phyloP scores from a whole-genome alignment of 2,329 filamentous ascomycete species.

The Alternaria ventricosa region DNA sequence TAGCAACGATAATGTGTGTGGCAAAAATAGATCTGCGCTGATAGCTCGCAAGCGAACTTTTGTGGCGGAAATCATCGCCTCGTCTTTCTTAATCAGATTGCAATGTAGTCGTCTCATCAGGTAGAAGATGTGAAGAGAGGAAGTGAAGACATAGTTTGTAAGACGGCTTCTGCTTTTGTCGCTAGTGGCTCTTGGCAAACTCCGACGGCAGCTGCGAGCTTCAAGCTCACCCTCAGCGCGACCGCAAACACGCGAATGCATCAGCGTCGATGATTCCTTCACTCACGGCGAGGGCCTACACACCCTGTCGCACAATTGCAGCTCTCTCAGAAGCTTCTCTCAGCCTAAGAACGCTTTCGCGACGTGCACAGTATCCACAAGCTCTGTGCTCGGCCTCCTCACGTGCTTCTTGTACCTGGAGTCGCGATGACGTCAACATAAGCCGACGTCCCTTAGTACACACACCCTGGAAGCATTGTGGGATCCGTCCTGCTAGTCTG shows the following conservation, averaged over 20 bases:
- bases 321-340: constrained; percentile 14
- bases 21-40: neutral
- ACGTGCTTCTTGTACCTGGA: constrained; percentile 41
- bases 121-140: neutral
- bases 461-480: constrained; percentile 1
- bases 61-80: neutral
- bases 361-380: constrained; percentile 21
- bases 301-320: constrained; percentile 15
- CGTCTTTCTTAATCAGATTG: neutral
- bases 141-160: neutral
- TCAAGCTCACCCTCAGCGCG: constrained; percentile 9
- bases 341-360: constrained; percentile 8
- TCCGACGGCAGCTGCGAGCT: constrained; percentile 6
- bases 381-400: constrained; percentile 29
- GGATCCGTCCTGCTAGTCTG: constrained; percentile 8
- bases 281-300: constrained; percentile 26
- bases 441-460: neutral
- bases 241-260: constrained; percentile 14
- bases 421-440: constrained; percentile 12
- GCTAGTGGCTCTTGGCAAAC: constrained; percentile 19
- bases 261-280: constrained; percentile 11
- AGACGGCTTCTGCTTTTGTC: constrained; percentile 7
- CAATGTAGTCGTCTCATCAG: neutral
- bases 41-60: neutral
- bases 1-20: neutral